A percentile compares a stretch with the other conserved stretches of the same genome.
phyloP scores from a whole-genome alignment of 306 rosid genomes.

The Vachellia collinsii region DNA sequence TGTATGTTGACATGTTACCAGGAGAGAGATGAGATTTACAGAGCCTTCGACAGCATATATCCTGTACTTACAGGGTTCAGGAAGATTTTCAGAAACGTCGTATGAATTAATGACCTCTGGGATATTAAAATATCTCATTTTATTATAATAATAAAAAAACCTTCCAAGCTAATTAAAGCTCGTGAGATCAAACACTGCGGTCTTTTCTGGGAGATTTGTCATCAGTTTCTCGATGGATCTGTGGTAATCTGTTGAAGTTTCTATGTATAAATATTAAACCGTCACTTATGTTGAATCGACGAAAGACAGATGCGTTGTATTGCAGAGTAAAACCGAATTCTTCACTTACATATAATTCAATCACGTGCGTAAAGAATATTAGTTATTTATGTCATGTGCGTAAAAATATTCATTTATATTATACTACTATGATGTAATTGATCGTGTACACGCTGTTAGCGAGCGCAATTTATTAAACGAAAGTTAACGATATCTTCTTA shows the following conservation, averaged over 20 bases:
- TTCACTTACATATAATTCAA: background rate
- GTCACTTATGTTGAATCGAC: background rate
- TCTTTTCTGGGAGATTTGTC: background rate
- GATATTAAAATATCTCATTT: background rate
- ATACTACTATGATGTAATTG: background rate
- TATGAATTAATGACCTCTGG: slow-evolving; percentile 11
- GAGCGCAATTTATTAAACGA: background rate
- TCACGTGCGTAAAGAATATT: background rate
- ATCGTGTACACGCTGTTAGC: background rate
- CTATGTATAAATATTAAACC: background rate
- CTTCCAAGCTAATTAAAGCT: background rate
- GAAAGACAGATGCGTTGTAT: too few relatives aligned
- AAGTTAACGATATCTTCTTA: background rate
- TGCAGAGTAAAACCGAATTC: too few relatives aligned
- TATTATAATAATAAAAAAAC: background rate
- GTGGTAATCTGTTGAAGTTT: background rate
- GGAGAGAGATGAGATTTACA: slow-evolving; percentile 63
- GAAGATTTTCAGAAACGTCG: slow-evolving; percentile 54
- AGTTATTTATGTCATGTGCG: background rate
- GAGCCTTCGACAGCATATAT: slow-evolving; percentile 68
- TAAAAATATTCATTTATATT: background rate
- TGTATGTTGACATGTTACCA: slow-evolving; percentile 14
- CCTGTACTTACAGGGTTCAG: slow-evolving; percentile 71
- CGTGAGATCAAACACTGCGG: background rate
- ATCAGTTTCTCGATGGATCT: background rate